Conservation (phyloP, 768 basidiomycete genomes). For the Mycena leptocephala region DNA sequence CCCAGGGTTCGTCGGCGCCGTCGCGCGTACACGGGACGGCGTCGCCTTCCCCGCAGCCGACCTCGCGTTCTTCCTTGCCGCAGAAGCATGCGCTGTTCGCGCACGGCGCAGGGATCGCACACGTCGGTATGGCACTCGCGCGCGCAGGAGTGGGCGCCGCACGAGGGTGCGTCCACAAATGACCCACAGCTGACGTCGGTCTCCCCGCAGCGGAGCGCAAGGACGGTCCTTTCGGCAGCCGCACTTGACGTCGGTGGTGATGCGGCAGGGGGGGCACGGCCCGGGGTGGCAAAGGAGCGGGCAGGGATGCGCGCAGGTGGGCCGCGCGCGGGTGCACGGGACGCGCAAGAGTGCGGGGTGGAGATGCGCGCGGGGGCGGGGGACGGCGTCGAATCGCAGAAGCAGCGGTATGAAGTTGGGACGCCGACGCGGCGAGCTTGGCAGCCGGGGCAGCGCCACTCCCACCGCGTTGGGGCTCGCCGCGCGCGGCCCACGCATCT, state of each 20-base stretch:
- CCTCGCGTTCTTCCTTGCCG: conserved; percentile 73
- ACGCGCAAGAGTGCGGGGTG: conserved; percentile 85
- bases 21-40: conserved; percentile 58
- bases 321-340: conserved; percentile 75
- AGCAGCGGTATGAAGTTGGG: conserved; percentile 85
- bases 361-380: conserved; percentile 80
- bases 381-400: conserved; percentile 83
- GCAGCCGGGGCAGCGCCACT: conserved; percentile 97
- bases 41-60: conserved; percentile 79
- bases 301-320: conserved; percentile 86
- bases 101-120: conserved; percentile 77
- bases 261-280: conserved; percentile 94
- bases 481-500: conserved; percentile 82
- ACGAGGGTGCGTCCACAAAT: conserved; percentile 68
- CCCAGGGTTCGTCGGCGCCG: conserved; percentile 67
- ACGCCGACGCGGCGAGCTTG: conserved; percentile 82
- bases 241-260: conserved; percentile 84
- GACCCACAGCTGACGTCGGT: conserved; percentile 61
- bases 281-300: conserved; percentile 93
- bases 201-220: conserved; percentile 74
- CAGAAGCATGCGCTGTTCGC: conserved; percentile 85
- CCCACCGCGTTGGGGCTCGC: conserved; percentile 75
- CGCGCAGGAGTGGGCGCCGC: conserved; percentile 82
- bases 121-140: conserved; percentile 83
- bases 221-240: conserved; percentile 78